Conservation (phyloP, 345 rosid genomes). For the Erucastrum elatum region DNA sequence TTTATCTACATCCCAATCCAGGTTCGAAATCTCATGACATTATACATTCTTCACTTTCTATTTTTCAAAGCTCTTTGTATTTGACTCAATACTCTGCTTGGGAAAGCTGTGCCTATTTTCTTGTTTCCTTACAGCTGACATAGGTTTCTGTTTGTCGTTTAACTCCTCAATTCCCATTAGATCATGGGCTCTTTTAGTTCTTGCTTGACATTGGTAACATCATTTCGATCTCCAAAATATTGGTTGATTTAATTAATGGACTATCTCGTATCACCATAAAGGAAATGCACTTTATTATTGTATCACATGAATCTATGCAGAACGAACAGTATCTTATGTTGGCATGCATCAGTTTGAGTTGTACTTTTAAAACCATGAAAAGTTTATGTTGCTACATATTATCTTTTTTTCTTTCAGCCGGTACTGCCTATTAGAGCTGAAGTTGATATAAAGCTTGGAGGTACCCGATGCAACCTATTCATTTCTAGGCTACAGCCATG, state of each 20-base stretch:
- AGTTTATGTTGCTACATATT: constrained; percentile 14
- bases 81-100: constrained; percentile 21
- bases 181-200: neutral
- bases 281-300: neutral
- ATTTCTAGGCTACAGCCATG: constrained; percentile 77
- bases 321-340: constrained; percentile 1
- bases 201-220: neutral
- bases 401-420: constrained; percentile 56
- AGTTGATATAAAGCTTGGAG: constrained; percentile 92
- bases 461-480: constrained; percentile 74
- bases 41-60: neutral
- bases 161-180: neutral
- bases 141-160: constrained; percentile 1
- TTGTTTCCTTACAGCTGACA: constrained; percentile 8
- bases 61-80: neutral
- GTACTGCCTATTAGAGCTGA: constrained; percentile 80
- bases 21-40: constrained; percentile 47
- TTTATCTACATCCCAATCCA: constrained; percentile 76
- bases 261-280: neutral
- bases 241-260: neutral
- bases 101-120: constrained; percentile 12
- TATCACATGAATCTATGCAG: constrained; percentile 6
- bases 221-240: neutral
- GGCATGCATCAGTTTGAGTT: constrained; percentile 6
- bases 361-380: neutral